A percentile compares a stretch with the other conserved stretches of the same genome.
These are phyloP conservation scores for Hymenoscyphus fructigenus DNA, from an alignment of 2,329 filamentous ascomycete species.

Conservation along the genomic window DNA sequence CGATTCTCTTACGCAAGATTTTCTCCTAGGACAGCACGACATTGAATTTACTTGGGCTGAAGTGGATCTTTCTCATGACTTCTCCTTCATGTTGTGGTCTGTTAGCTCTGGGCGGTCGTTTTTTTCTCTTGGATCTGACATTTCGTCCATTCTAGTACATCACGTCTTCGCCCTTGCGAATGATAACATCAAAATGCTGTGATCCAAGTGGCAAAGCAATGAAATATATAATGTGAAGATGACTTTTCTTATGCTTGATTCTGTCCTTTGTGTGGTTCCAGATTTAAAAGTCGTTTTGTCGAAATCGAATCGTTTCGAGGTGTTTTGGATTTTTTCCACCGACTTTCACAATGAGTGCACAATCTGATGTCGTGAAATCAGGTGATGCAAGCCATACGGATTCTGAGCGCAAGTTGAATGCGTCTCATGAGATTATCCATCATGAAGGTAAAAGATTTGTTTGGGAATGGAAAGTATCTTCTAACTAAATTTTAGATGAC, in stretches of 20 bases:
- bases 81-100: neutral
- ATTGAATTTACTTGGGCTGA: neutral
- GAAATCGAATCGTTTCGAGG: neutral
- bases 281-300: neutral
- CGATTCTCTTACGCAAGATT: neutral
- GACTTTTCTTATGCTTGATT: neutral
- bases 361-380: neutral
- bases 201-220: neutral
- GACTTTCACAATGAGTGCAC: neutral
- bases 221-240: constrained; percentile 1
- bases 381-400: neutral
- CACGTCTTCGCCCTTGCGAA: neutral
- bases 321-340: neutral
- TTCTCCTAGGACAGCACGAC: neutral
- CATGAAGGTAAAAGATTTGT: neutral
- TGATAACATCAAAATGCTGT: neutral
- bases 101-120: neutral
- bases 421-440: neutral
- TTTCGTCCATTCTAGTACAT: neutral
- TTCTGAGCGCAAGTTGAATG: neutral
- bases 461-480: neutral
- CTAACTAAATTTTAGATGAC: neutral
- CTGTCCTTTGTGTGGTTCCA: neutral
- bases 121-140: neutral
- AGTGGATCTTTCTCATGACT: neutral